phyloP scores from a whole-genome alignment of 208 protist species.

The Trypanosoma congolense region DNA sequence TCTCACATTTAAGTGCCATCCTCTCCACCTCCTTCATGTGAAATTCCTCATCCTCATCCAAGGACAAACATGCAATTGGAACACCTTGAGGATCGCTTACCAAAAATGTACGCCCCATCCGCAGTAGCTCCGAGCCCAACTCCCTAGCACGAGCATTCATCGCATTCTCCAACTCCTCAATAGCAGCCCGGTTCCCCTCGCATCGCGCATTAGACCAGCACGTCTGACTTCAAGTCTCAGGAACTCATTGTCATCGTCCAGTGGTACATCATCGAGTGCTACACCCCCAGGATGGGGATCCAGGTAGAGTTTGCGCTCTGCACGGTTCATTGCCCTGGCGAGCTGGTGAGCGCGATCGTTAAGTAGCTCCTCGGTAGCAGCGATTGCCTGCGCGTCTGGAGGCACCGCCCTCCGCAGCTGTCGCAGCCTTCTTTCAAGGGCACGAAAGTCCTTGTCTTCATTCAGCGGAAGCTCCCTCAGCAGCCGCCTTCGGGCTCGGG shows the following conservation, averaged over 20 bases:
- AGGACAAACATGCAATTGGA: constrained; percentile 40
- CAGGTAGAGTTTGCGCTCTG: constrained; percentile 57
- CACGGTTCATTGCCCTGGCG: constrained; percentile 57
- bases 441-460: constrained; percentile 59
- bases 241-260: constrained; percentile 62
- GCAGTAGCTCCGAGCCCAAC: constrained; percentile 41
- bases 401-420: constrained; percentile 34
- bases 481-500: constrained; percentile 52
- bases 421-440: constrained; percentile 56
- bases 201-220: constrained; percentile 58
- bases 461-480: constrained; percentile 48
- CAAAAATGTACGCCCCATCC: constrained; percentile 51
- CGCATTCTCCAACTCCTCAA: constrained; percentile 47
- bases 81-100: constrained; percentile 61
- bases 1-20: constrained; percentile 52
- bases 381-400: constrained; percentile 34
- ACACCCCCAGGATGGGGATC: constrained; percentile 51
- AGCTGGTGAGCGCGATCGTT: constrained; percentile 69
- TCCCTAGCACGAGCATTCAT: constrained; percentile 61
- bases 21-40: constrained; percentile 45
- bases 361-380: constrained; percentile 56
- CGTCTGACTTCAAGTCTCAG: constrained; percentile 47
- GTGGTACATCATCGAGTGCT: constrained; percentile 40
- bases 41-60: constrained; percentile 50
- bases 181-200: constrained; percentile 46